A percentile compares a stretch with the other conserved stretches of the same genome.
Evolutionary conservation across 495 filamentous ascomycete genomes (phyloP).

Genomic region (Xylaria scruposa): DNA sequence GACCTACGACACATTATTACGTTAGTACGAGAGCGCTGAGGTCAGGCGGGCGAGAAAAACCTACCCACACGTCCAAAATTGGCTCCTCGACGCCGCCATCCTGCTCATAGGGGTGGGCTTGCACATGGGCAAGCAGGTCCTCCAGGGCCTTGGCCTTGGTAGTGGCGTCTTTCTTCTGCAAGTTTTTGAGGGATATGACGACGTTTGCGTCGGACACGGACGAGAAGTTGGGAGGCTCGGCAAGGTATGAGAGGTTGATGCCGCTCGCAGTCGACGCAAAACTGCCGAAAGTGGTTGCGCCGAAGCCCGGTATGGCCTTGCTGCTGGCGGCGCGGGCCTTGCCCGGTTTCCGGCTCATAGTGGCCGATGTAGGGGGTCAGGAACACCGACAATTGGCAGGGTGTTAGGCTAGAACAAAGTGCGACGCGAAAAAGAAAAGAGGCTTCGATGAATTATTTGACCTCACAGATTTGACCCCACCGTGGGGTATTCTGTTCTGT

Average conservation of each 20-base stretch:
- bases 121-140: slow-evolving; percentile 73
- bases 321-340: slow-evolving; percentile 38
- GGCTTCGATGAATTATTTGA: background rate
- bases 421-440: background rate
- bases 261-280: slow-evolving; percentile 52
- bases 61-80: slow-evolving; percentile 84
- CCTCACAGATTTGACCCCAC: slow-evolving; percentile 34
- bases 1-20: slow-evolving; percentile 59
- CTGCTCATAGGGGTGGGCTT: slow-evolving; percentile 50
- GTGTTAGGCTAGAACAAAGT: background rate
- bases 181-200: slow-evolving; percentile 87
- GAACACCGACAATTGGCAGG: too few relatives aligned
- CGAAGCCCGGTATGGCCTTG: slow-evolving; percentile 39
- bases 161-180: slow-evolving; percentile 88
- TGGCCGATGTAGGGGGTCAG: background rate
- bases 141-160: slow-evolving; percentile 95
- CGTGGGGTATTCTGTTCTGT: slow-evolving; percentile 31
- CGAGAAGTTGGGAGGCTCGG: slow-evolving; percentile 83
- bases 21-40: background rate
- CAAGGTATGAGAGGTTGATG: slow-evolving; percentile 75
- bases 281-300: slow-evolving; percentile 49
- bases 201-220: slow-evolving; percentile 78
- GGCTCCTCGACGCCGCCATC: slow-evolving; percentile 71
- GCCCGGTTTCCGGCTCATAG: slow-evolving; percentile 41
- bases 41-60: background rate